phyloP scores from a whole-genome alignment of 139 green algal genomes.

The Chlamydomonas eustigma region DNA sequence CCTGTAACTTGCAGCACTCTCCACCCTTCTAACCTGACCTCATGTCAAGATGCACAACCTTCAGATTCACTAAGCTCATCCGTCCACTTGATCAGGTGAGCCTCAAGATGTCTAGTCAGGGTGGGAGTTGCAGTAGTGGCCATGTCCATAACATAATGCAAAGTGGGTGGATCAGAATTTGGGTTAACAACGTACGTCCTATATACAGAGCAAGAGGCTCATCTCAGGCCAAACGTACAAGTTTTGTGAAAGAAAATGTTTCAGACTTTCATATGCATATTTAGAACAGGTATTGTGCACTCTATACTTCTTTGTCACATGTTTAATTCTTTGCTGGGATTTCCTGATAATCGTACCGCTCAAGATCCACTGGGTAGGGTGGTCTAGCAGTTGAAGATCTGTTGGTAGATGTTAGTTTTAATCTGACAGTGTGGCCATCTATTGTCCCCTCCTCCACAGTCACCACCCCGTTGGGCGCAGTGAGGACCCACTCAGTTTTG shows the following conservation, averaged over 20 bases:
- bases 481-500: constrained; percentile 6
- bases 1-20: too few relatives aligned
- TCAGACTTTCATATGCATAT: too few relatives aligned
- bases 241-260: too few relatives aligned
- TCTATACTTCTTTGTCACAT: too few relatives aligned
- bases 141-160: constrained; percentile 9
- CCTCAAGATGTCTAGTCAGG: constrained; percentile 3
- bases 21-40: too few relatives aligned
- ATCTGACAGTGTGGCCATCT: constrained; percentile 6
- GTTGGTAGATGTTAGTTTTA: background rate
- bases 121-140: background rate
- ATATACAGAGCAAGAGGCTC: too few relatives aligned
- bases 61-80: too few relatives aligned
- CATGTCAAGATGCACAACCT: too few relatives aligned
- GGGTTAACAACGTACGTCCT: constrained; percentile 4
- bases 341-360: too few relatives aligned
- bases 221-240: too few relatives aligned
- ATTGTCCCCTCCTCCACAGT: constrained; percentile 10
- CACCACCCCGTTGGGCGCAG: constrained; percentile 12
- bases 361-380: background rate
- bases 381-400: constrained; percentile 11
- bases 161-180: background rate
- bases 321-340: too few relatives aligned
- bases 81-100: background rate
- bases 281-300: too few relatives aligned